Evolutionary conservation across 2,329 filamentous ascomycete genomes (phyloP), one percentile per base, ranked within the genome.

Genomic region (Zalaria obscura): DNA sequence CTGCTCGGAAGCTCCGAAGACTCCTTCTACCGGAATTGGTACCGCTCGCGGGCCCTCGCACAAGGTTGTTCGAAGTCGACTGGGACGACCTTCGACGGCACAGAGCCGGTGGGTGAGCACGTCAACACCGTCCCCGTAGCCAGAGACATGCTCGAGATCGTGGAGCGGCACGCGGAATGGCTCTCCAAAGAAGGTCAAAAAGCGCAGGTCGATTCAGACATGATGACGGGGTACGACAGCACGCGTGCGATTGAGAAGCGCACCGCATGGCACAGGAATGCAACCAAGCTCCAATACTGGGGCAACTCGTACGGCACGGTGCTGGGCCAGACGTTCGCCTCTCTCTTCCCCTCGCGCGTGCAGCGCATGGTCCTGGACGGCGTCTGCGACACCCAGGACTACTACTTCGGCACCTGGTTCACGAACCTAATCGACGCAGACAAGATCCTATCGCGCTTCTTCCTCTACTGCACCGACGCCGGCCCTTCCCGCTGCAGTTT

Each of bases 371-470:
- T 68, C 9, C 49, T 69, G 11, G 66, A 69, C 40, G 62, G 62
- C n/a, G 58, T 65, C 9, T 48, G 61, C 1, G 58, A 67, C 35
- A 48, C 55, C 2, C 54, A 58, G 26, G 72, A 76, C 47, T 64
- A 69, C 35, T 72, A 72, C 40, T 55, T 51, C 11, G 63, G 62
- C 4, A 54, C 56, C 49, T 77, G 70, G 70, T 68, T 64, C 43
- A 57, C 62, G 27, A 61, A 67, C 40, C 51, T 74, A 5, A 58
- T 59, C 9, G 69, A 78, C 48, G 66, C 69, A n/a, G 74, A 79
- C 52, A 62, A 65, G 40, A 67, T 72, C 4, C 64, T 76, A 48
- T 55, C 64, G 1, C 64, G 59, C 18, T 77, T 79, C 45, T 74
- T 72, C 49, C 55, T 59, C 11, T 64, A 67, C 32, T 80, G 76